Evolutionary conservation across 345 rosid species (phyloP), one percentile per base, ranked within the genome.

Genomic region (Microcos paniculata): DNA sequence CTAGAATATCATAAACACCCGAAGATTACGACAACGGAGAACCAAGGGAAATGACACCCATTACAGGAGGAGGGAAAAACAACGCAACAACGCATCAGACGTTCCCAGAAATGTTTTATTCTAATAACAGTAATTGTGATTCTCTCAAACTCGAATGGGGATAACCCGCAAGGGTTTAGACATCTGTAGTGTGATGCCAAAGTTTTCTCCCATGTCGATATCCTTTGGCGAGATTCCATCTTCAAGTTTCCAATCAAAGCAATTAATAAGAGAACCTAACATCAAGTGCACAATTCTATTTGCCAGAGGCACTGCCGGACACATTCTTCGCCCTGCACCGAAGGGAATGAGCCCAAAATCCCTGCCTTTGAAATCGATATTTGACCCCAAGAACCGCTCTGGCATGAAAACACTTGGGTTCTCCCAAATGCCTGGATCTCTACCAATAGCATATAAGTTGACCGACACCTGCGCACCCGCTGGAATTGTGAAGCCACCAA

Each of bases 391-490:
- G 73, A 87, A 89, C 52, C 89, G 87, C 73, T 82, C 88, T 0
- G 90, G 88, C 51, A 72, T 28, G 49, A 86, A 86, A 0, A 28
- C 62, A 49, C 69, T 24, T 0, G 88, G 80, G 42, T 73, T 72
- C 62, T 73, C 84, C 87, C 88, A 88, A 23, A 24, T 48, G 62
- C 64, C 71, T 10, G 83, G 79, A 18, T 88, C 89, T 68, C 87
- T 82, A 14, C 88, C 87, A 1, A 87, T 86, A 3, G 88, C 86
- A 89, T 88, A 86, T 0, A 33, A 85, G 26, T 88, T 89, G 4
- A 89, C 87, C 0, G 84, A 38, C 12, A 89, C 64, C 42, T 83
- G 87, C 9, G 88, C 82, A 9, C 24, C 88, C 70, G 82, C 58
- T 2, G 90, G 87, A 31, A 87, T 42, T 3, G 61, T 83, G 33